Conservation (phyloP, 345 rosid species). For the Eutrema japonicum region DNA sequence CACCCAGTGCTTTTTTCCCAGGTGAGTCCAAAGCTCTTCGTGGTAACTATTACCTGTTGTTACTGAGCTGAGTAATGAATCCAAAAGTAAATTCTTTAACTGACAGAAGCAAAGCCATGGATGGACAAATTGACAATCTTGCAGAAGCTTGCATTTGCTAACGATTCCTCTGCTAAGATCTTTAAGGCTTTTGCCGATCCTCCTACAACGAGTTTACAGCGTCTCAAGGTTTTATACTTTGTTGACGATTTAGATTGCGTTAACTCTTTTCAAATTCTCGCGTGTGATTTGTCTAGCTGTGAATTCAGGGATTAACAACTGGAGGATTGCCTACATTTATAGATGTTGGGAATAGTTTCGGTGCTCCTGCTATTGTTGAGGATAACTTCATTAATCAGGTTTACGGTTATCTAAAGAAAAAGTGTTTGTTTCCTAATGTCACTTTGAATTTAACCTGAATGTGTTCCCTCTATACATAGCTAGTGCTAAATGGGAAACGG, state of each 20-base stretch:
- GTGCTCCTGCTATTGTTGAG: conserved; percentile 91
- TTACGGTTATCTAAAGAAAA: conserved; percentile 11
- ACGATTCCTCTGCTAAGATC: conserved; percentile 71
- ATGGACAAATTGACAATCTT: conserved; percentile 77
- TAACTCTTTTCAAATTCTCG: background rate
- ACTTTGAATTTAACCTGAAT: conserved; percentile 9
- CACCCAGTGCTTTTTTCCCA: conserved; percentile 71
- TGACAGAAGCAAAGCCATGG: conserved; percentile 74
- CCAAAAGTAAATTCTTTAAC: background rate
- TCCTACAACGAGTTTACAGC: conserved; percentile 93
- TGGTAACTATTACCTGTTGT: background rate
- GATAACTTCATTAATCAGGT: conserved; percentile 88
- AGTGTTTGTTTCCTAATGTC: conserved; percentile 1
- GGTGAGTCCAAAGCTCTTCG: conserved; percentile 43
- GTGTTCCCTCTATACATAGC: conserved; percentile 45
- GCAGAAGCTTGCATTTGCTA: conserved; percentile 62
- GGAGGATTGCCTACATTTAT: conserved; percentile 95
- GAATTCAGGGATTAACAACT: conserved; percentile 79
- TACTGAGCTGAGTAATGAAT: background rate
- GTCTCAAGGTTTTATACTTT: conserved; percentile 63
- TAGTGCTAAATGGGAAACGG: conserved; percentile 77
- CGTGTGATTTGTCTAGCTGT: conserved; percentile 5
- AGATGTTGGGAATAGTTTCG: conserved; percentile 92
- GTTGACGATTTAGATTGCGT: background rate
- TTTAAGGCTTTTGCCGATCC: conserved; percentile 98